A percentile compares a stretch with the other conserved stretches of the same genome.
Conservation (phyloP, 305 asterid species). For the Solanum aculeatissimum region DNA sequence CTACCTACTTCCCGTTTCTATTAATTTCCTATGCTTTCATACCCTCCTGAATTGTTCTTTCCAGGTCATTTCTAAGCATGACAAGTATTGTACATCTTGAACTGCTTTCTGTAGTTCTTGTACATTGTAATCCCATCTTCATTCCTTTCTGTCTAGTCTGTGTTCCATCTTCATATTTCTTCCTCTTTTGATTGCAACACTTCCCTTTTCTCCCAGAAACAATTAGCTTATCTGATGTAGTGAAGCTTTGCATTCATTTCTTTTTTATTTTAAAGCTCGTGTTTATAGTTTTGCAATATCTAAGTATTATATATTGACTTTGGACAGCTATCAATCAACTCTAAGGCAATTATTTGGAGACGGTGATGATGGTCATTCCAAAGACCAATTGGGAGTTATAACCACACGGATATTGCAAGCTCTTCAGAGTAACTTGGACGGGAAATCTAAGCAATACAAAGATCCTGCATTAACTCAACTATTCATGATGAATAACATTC, state of each 20-base stretch:
- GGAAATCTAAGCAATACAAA: constrained; percentile 86
- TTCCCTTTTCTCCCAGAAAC: not conserved
- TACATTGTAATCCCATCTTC: not conserved
- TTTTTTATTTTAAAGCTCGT: not conserved
- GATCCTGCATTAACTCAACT: constrained; percentile 90
- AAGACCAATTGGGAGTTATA: constrained; percentile 51
- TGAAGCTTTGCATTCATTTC: not conserved
- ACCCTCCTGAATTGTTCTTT: not conserved
- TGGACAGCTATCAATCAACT: constrained; percentile 83
- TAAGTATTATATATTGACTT: not conserved
- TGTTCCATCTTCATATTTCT: not conserved
- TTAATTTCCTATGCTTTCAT: not conserved
- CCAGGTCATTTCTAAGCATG: not conserved
- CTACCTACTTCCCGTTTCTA: not conserved
- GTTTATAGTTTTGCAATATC: not conserved
- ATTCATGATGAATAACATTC: constrained; percentile 87
- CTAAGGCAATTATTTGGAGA: constrained; percentile 75
- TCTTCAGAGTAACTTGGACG: constrained; percentile 83
- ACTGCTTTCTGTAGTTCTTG: not conserved
- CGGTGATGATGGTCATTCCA: constrained; percentile 38
- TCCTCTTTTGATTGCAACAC: not conserved
- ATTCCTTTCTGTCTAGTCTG: not conserved
- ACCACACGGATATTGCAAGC: constrained; percentile 87
- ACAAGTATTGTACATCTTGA: not conserved
- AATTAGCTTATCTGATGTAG: not conserved